Evolutionary conservation across 805 yeast species (phyloP).

Genomic region (Pichia rugopelliculosa): DNA sequence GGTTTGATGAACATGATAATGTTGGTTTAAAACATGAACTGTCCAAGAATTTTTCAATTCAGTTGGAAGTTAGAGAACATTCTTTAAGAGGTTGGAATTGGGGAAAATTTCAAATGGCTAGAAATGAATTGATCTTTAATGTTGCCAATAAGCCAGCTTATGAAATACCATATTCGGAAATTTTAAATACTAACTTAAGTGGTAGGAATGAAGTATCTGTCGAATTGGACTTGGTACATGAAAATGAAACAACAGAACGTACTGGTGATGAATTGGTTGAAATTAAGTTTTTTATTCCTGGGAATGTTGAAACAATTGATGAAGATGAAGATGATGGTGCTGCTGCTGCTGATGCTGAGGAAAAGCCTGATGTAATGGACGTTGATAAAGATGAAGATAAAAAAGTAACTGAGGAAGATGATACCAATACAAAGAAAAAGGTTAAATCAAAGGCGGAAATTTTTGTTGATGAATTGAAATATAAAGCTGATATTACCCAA

Average conservation of each 20-base stretch:
- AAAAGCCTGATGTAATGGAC: slow-evolving; percentile 24
- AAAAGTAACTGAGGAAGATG: slow-evolving; percentile 10
- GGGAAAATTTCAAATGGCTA: slow-evolving; percentile 90
- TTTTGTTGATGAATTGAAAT: slow-evolving; percentile 86
- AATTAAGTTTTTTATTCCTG: slow-evolving; percentile 88
- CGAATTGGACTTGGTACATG: slow-evolving; percentile 54
- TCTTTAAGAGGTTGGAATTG: slow-evolving; percentile 98
- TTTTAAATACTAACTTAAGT: slow-evolving; percentile 80
- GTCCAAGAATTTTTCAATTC: slow-evolving; percentile 63
- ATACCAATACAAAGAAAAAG: slow-evolving; percentile 30
- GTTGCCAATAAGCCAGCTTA: slow-evolving; percentile 85
- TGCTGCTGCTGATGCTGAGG: slow-evolving; percentile 35
- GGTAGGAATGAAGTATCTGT: slow-evolving; percentile 92
- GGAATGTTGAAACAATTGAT: slow-evolving; percentile 47
- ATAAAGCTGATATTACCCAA: slow-evolving; percentile 89
- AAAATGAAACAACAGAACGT: slow-evolving; percentile 40
- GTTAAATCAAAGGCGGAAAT: slow-evolving; percentile 70
- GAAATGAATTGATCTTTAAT: slow-evolving; percentile 82
- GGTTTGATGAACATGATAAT: slow-evolving; percentile 82
- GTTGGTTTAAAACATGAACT: slow-evolving; percentile 75
- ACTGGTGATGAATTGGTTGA: slow-evolving; percentile 97
- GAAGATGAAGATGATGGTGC: slow-evolving; percentile 33
- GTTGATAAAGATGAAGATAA: slow-evolving; percentile 23
- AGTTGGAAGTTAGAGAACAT: slow-evolving; percentile 80
- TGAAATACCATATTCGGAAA: slow-evolving; percentile 77